A percentile compares a stretch with the other conserved stretches of the same genome.
These are phyloP conservation scores for Inonotus hispidus DNA, from an alignment of 1,284 basidiomycete genomes.

Conservation along the genomic window DNA sequence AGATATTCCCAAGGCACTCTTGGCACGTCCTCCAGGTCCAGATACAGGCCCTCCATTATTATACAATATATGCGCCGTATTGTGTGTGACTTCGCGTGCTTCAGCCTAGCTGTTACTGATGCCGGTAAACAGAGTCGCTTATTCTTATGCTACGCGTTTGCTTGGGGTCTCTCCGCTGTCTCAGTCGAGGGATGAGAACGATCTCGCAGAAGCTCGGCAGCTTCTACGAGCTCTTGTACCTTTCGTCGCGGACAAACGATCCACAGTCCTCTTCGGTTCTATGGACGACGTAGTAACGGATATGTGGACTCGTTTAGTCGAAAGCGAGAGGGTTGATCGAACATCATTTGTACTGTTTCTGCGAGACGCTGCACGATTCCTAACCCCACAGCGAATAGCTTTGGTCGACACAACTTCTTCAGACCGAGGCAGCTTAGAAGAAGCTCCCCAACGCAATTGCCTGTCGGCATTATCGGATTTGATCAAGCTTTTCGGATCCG, in stretches of 20 bases:
- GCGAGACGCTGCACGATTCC: constrained; percentile 43
- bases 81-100: constrained; percentile 39
- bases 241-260: constrained; percentile 54
- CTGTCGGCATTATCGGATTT: constrained; percentile 52
- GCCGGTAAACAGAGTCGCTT: constrained; percentile 46
- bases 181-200: constrained; percentile 32
- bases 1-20: constrained; percentile 42
- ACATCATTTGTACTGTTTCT: constrained; percentile 47
- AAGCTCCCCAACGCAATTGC: constrained; percentile 34
- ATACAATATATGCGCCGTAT: constrained; percentile 61
- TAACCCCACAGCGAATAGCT: constrained; percentile 45
- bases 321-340: constrained; percentile 25
- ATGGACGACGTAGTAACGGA: constrained; percentile 49
- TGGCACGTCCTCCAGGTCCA: constrained; percentile 31
- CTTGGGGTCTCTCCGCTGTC: constrained; percentile 54
- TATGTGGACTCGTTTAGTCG: constrained; percentile 42
- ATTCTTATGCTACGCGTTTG: constrained; percentile 57
- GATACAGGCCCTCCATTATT: constrained; percentile 40
- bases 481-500: constrained; percentile 32
- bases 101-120: neutral
- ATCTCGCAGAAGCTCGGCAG: constrained; percentile 40
- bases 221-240: constrained; percentile 50
- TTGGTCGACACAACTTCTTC: constrained; percentile 16
- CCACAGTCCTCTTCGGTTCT: constrained; percentile 42
- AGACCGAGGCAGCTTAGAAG: constrained; percentile 9